Evolutionary conservation across 495 filamentous ascomycete species (phyloP).

Genomic region (Penicillium simplicissimum): DNA sequence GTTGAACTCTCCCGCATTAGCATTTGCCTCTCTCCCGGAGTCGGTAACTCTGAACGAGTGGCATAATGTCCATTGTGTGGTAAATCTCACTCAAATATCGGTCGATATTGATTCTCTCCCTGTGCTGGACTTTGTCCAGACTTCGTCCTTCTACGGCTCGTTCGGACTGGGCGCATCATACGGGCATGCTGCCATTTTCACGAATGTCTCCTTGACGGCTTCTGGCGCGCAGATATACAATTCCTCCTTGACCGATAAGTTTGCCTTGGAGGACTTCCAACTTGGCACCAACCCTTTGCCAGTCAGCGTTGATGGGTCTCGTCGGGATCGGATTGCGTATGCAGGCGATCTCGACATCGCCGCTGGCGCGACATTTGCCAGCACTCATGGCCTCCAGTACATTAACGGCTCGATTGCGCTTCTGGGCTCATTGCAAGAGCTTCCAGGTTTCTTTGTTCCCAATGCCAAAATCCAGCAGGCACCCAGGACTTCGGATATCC

Average conservation of each 20-base stretch:
- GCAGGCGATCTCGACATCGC: slow-evolving; percentile 24
- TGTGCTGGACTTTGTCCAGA: slow-evolving; percentile 20
- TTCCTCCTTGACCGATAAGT: slow-evolving; percentile 18
- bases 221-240: slow-evolving; percentile 15
- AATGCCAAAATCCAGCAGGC: slow-evolving; percentile 24
- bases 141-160: slow-evolving; percentile 18
- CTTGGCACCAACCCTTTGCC: slow-evolving; percentile 24
- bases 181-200: slow-evolving; percentile 19
- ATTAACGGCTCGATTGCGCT: slow-evolving; percentile 22
- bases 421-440: slow-evolving; percentile 22
- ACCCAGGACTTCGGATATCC: slow-evolving; percentile 4
- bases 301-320: slow-evolving; percentile 24
- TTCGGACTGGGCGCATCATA: slow-evolving; percentile 25
- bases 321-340: slow-evolving; percentile 25
- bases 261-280: slow-evolving; percentile 18
- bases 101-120: slow-evolving; percentile 13
- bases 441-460: slow-evolving; percentile 23
- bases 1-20: slow-evolving; percentile 9
- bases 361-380: slow-evolving; percentile 13
- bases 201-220: slow-evolving; percentile 18
- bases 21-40: neutral
- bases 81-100: slow-evolving; percentile 17
- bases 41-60: slow-evolving; percentile 12
- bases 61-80: slow-evolving; percentile 18
- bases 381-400: slow-evolving; percentile 20